Percentiles rank a stretch among this genome's conserved stretches.
Conservation (phyloP, 2,329 filamentous ascomycete species). For the Raffaelea arxii region DNA sequence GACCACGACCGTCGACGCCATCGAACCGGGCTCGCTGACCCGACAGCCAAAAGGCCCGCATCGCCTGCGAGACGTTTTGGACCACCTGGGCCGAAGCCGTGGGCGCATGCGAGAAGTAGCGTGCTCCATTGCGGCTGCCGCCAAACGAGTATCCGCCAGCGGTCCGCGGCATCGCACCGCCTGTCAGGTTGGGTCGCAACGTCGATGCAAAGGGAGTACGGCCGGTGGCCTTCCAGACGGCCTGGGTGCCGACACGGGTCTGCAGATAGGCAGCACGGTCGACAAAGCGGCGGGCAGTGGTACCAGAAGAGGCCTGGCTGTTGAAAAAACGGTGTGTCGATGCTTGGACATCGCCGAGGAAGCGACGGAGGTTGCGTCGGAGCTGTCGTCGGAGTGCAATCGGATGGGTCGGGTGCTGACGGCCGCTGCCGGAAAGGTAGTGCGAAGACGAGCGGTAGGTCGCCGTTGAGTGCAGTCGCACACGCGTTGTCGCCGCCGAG, state of each 20-base stretch:
- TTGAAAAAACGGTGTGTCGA: too few relatives aligned
- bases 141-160: constrained; percentile 77
- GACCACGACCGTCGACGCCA: constrained; percentile 61
- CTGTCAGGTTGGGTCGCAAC: constrained; percentile 84
- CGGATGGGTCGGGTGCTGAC: constrained; percentile 43
- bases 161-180: constrained; percentile 72
- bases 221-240: constrained; percentile 53
- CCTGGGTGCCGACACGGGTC: constrained; percentile 39
- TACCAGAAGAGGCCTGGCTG: too few relatives aligned
- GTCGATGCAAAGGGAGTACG: constrained; percentile 81
- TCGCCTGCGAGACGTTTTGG: constrained; percentile 87
- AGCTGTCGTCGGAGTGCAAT: constrained; percentile 39
- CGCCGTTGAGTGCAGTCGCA: constrained; percentile 29
- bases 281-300: constrained; percentile 23
- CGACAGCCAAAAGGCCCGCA: constrained; percentile 85
- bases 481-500: constrained; percentile 28
- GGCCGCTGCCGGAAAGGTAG: constrained; percentile 6
- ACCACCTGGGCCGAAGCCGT: constrained; percentile 82
- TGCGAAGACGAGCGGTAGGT: constrained; percentile 12
- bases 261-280: constrained; percentile 39
- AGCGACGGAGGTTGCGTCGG: constrained; percentile 36
- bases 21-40: constrained; percentile 85
- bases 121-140: constrained; percentile 45
- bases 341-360: constrained; percentile 33
- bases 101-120: constrained; percentile 86